Evolutionary conservation across 805 yeast species (phyloP).

Genomic region (Kurtzmaniella fragi): DNA sequence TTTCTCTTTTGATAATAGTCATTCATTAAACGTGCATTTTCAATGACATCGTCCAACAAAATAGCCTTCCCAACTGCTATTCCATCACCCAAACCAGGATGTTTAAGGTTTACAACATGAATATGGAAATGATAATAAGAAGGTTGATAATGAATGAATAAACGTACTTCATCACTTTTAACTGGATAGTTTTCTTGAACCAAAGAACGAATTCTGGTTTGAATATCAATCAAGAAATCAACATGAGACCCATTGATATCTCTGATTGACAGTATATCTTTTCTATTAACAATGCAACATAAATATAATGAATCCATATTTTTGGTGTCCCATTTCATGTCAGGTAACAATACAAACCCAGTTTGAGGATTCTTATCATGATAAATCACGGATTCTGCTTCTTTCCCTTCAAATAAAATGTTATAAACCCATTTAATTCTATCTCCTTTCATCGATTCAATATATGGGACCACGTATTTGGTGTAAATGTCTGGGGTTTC

Average conservation of each 20-base stretch:
- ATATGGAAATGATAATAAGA: constrained; percentile 94
- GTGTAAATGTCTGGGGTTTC: constrained; percentile 82
- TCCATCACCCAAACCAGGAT: constrained; percentile 65
- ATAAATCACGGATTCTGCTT: constrained; percentile 72
- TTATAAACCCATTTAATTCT: constrained; percentile 87
- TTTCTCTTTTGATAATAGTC: constrained; percentile 57
- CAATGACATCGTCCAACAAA: constrained; percentile 76
- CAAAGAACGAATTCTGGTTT: constrained; percentile 39
- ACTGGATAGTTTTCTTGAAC: constrained; percentile 40
- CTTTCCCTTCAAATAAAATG: constrained; percentile 76
- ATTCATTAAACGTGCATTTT: constrained; percentile 52
- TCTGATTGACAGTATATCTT: constrained; percentile 67
- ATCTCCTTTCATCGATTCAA: constrained; percentile 69
- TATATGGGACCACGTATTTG: constrained; percentile 64
- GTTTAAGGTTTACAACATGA: constrained; percentile 74
- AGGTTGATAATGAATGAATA: constrained; percentile 92
- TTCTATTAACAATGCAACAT: constrained; percentile 67
- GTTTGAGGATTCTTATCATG: constrained; percentile 49
- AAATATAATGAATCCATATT: constrained; percentile 68
- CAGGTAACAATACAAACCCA: constrained; percentile 81
- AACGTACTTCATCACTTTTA: constrained; percentile 52
- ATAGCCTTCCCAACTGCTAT: constrained; percentile 77
- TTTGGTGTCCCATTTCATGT: constrained; percentile 92
- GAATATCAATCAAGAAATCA: constrained; percentile 49
- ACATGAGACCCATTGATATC: constrained; percentile 62